Evolutionary conservation across 768 basidiomycete genomes (phyloP).

Genomic region (Pleurotus ostreatus): DNA sequence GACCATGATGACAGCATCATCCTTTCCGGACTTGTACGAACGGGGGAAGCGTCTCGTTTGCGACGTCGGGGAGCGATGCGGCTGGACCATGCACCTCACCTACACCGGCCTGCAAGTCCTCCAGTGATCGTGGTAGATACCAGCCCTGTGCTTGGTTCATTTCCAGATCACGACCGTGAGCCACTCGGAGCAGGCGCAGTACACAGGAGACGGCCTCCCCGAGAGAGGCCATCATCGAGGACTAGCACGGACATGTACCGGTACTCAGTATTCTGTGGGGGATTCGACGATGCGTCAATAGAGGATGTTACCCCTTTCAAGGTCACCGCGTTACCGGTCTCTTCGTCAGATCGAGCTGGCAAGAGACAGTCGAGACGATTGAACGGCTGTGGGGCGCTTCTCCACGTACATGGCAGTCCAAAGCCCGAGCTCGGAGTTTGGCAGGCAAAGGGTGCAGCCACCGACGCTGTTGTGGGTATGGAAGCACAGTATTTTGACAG

Average conservation of each 20-base stretch:
- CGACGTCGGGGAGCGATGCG: conserved; percentile 73
- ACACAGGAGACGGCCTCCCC: neutral
- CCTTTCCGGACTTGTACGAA: conserved; percentile 69
- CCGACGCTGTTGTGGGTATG: conserved; percentile 51
- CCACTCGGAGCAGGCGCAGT: conserved; percentile 3
- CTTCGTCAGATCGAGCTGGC: neutral
- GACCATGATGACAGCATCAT: conserved; percentile 58
- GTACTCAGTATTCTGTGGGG: conserved; percentile 3
- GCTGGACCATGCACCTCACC: conserved; percentile 35
- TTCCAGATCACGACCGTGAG: neutral
- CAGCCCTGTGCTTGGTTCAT: neutral
- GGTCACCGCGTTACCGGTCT: conserved; percentile 32
- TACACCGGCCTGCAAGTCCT: neutral
- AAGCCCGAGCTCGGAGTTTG: conserved; percentile 51
- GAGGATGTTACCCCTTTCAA: conserved; percentile 17
- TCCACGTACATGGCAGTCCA: conserved; percentile 54
- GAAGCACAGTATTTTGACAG: conserved; percentile 58
- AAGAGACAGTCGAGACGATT: conserved; percentile 21
- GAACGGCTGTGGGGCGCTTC: conserved; percentile 61
- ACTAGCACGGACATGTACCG: neutral
- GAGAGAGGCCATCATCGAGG: neutral
- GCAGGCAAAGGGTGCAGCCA: conserved; percentile 51
- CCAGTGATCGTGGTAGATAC: neutral
- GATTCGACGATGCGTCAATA: neutral
- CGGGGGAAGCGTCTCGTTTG: conserved; percentile 69